phyloP scores from a whole-genome alignment of 345 rosid species.

The Citrus maxima region DNA sequence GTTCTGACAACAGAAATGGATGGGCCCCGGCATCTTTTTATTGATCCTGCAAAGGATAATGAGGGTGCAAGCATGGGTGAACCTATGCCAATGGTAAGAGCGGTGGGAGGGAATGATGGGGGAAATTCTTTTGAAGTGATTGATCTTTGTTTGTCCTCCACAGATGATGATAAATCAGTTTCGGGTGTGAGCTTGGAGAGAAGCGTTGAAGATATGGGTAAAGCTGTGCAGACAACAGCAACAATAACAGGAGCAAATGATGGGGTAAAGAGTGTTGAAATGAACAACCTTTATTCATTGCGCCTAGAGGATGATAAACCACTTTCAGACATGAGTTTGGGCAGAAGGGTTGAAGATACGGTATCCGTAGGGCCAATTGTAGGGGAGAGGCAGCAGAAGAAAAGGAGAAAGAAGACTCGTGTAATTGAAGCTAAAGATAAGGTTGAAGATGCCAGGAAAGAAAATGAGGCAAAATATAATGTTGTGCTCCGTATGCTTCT shows the following conservation, averaged over 20 bases:
- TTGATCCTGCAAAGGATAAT: constrained; percentile 10
- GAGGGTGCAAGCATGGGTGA: not conserved
- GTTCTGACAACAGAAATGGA: not conserved
- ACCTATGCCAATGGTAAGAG: not conserved
- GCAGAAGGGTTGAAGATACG: not conserved
- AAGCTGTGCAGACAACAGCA: not conserved
- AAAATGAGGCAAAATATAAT: constrained; percentile 14
- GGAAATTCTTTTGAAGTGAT: not conserved
- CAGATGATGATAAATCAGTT: not conserved
- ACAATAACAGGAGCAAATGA: not conserved
- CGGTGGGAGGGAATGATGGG: not conserved
- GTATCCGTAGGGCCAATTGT: not conserved
- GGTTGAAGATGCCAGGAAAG: constrained; percentile 9
- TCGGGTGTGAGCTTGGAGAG: not conserved
- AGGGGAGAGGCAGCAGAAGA: not conserved
- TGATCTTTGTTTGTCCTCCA: not conserved
- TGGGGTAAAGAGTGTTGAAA: not conserved
- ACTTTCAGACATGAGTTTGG: not conserved
- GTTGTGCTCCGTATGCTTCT: constrained; percentile 22
- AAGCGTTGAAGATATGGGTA: not conserved
- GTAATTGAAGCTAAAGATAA: not conserved
- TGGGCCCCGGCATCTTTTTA: not conserved
- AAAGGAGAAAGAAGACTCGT: not conserved
- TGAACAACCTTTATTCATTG: not conserved
- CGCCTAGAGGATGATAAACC: not conserved